Conservation (phyloP, 495 filamentous ascomycete species). For the Lophiotrema nucula region DNA sequence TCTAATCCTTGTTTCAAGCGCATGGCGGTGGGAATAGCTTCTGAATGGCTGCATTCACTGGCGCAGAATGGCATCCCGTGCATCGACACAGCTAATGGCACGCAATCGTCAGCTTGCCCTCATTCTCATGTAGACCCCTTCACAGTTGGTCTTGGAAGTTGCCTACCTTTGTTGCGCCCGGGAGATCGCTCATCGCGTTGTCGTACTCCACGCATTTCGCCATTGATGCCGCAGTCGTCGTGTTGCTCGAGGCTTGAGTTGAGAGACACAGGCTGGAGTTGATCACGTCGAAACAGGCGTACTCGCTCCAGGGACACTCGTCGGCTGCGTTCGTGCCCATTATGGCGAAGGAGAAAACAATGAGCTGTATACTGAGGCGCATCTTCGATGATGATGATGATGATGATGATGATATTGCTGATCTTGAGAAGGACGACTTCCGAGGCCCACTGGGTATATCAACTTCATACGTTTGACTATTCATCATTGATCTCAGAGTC, state of each 20-base stretch:
- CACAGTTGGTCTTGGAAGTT: background rate
- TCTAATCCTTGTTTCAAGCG: background rate
- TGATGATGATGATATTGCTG: too few species aligned
- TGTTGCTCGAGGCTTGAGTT: background rate
- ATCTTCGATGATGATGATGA: too few species aligned
- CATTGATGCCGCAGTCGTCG: background rate
- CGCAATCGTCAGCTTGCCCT: background rate
- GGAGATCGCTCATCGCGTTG: background rate
- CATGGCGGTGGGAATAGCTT: constrained; percentile 4
- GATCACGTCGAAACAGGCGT: constrained; percentile 10
- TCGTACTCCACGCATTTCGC: background rate
- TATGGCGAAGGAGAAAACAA: too few species aligned
- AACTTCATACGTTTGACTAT: too few species aligned
- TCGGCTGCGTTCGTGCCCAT: background rate
- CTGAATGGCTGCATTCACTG: background rate
- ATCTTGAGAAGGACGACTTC: too few species aligned
- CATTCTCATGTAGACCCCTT: background rate
- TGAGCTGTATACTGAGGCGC: too few species aligned
- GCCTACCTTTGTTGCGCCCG: background rate
- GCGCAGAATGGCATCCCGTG: constrained; percentile 5
- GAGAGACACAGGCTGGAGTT: constrained; percentile 3
- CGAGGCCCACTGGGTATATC: too few species aligned
- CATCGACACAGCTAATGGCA: constrained; percentile 5
- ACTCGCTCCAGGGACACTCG: constrained; percentile 1
- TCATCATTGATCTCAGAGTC: too few species aligned